Evolutionary conservation across 176 grass and related monocot genomes (phyloP), one percentile per base, ranked within the genome.

Genomic region (Thinopyrum elongatum): DNA sequence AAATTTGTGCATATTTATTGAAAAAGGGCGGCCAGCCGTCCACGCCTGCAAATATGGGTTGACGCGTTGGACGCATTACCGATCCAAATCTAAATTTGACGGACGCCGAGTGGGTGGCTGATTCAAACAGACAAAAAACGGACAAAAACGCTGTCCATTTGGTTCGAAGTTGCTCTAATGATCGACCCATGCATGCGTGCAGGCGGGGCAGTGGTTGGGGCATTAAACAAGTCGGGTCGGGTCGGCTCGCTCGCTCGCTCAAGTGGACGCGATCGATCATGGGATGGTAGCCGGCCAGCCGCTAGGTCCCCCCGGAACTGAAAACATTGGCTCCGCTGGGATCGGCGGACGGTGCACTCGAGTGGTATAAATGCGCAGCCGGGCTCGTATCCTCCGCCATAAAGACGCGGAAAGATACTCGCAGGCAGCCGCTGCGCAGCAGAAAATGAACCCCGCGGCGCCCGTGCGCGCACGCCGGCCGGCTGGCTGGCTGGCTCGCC

Each of bases 131-230:
- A n/a, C n/a, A n/a, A n/a, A n/a, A n/a, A n/a, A n/a, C n/a, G n/a
- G n/a, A n/a, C n/a, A n/a, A n/a, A n/a, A n/a, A n/a, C n/a, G n/a
- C n/a, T n/a, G n/a, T n/a, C n/a, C n/a, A n/a, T n/a, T n/a, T n/a
- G n/a, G n/a, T n/a, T n/a, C n/a, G n/a, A n/a, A n/a, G n/a, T n/a
- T n/a, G 8, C 6, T 17, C 46, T 38, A 49, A 67, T 66, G 79
- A 81, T 70, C 49, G 53, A 74, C 73, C 87, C 82, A 89, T 11
- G 76, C 82, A 89, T 10, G 76, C 76, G 74, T 57, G 84, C 46
- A 69, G 47, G n/a, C 36, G 36, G 42, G 17, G 41, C 16, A 44
- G 81, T 73, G 1, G 76, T 80, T 84, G 82, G 58, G 58, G n/a
- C n/a, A 85, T 82, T 85, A 74, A 80, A 85, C 87, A 66, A 73